Conservation (phyloP, 2,329 filamentous ascomycete genomes). For the Hysterium pulicare region DNA sequence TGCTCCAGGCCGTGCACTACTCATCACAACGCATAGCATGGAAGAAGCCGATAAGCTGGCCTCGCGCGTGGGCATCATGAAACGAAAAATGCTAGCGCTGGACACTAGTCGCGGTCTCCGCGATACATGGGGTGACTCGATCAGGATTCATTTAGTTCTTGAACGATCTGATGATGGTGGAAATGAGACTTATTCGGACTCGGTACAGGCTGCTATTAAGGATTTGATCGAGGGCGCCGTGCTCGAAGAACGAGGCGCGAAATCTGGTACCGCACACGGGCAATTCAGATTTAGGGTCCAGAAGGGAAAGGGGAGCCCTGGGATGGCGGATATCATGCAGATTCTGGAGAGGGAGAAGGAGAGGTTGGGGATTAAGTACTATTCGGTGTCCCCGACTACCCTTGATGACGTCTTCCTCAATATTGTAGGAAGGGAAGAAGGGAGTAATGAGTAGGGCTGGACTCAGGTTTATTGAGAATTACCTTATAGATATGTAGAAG, state of each 20-base stretch:
- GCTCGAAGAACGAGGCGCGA: slow-evolving; percentile 56
- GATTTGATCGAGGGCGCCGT: slow-evolving; percentile 60
- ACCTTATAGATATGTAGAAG: too few species aligned
- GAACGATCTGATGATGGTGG: slow-evolving; percentile 60
- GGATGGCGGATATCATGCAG: slow-evolving; percentile 61
- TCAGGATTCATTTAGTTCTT: slow-evolving; percentile 79
- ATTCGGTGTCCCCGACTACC: slow-evolving; percentile 81
- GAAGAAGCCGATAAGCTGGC: slow-evolving; percentile 91
- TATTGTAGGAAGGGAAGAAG: slow-evolving; percentile 76
- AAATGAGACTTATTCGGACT: slow-evolving; percentile 53
- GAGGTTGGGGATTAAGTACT: slow-evolving; percentile 73
- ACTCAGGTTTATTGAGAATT: too few species aligned
- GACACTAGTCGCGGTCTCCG: slow-evolving; percentile 72
- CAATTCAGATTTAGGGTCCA: slow-evolving; percentile 69
- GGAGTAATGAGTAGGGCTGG: too few species aligned
- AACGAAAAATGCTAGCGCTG: slow-evolving; percentile 78
- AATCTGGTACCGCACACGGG: slow-evolving; percentile 73
- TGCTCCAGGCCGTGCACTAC: slow-evolving; percentile 67
- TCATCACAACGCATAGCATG: slow-evolving; percentile 93
- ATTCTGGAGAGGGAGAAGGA: slow-evolving; percentile 69
- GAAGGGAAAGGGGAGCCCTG: background rate
- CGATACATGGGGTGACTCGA: slow-evolving; percentile 69
- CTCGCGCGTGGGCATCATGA: slow-evolving; percentile 79
- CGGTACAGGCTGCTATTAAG: slow-evolving; percentile 64
- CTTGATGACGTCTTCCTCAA: slow-evolving; percentile 86